Evolutionary conservation across 805 yeast genomes (phyloP), one percentile per base, ranked within the genome.

Genomic region (Nakazawaea holstii): DNA sequence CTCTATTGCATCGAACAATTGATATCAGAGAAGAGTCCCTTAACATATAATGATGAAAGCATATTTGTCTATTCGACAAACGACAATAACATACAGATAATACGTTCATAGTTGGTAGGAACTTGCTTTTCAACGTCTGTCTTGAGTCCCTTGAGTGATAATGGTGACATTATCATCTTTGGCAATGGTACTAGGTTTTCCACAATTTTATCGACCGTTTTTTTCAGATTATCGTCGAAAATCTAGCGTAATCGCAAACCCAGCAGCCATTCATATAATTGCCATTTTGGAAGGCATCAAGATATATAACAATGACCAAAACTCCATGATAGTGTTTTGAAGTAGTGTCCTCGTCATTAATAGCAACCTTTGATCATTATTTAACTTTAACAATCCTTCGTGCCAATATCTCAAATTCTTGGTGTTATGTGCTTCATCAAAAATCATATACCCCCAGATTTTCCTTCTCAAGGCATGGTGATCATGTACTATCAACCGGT

Each of bases 191-290:
- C 65, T 66, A 29, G 84, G 87, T 49, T 80, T 84, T 63, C 94
- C 97, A 46, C 94, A 81, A 51, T 94, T 80, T 55, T 80, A 86
- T 62, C 94, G 98, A 4, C 94, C 97, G 0, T 99, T 98, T 51
- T 83, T 79, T n/a, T 97, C 96, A 65, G 94, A 94, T 99, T 99
- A 94, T 54, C 87, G 95, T 59, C 94, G 99, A 64, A 94, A 94
- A 59, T 94, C 96, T 53, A 88, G 94, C 50, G 94, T 71, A 58
- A 91, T 90, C 1, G 99, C 98, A 76, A 94, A 94, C 1, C 98
- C 99, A 43, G 85, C 91, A 0, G 96, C 92, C 90, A 88, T 84
- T 11, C 84, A 76, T 53, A 83, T 85, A 41, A 66, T 72, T 1
- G 77, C 80, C 46, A 82, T 82, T 0, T 88, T 73, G 0, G 95